Percentiles rank a stretch among this genome's conserved stretches.
Evolutionary conservation across 2,329 filamentous ascomycete species (phyloP).

Genomic region (Grosmannia clavigera): DNA sequence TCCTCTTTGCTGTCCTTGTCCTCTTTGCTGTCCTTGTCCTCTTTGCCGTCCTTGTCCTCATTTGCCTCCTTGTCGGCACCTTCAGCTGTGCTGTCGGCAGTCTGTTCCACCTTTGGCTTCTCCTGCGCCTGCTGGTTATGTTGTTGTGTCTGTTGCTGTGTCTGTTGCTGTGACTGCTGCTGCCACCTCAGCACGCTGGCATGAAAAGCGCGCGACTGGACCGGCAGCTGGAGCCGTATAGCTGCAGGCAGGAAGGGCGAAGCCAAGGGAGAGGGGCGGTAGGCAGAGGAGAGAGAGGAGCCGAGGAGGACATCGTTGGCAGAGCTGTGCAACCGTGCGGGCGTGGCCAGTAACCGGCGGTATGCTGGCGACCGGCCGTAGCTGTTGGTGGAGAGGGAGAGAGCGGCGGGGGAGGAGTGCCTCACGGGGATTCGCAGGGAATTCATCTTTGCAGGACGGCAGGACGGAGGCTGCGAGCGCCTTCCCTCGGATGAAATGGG

Average conservation of each 20-base stretch:
- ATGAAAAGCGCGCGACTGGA: slow-evolving; percentile 26
- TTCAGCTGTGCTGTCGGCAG: slow-evolving; percentile 28
- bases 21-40: slow-evolving; percentile 31
- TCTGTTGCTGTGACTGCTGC: slow-evolving; percentile 15
- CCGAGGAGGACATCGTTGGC: slow-evolving; percentile 12
- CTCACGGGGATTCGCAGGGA: slow-evolving; percentile 28
- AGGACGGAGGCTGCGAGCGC: neutral
- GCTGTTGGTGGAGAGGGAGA: slow-evolving; percentile 23
- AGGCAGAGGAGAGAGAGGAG: neutral
- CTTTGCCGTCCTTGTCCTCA: slow-evolving; percentile 27
- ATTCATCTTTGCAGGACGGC: slow-evolving; percentile 28
- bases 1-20: slow-evolving; percentile 29
- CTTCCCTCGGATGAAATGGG: neutral
- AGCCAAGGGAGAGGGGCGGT: slow-evolving; percentile 23
- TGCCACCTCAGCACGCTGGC: slow-evolving; percentile 7
- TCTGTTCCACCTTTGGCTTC: slow-evolving; percentile 17
- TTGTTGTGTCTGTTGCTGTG: slow-evolving; percentile 12
- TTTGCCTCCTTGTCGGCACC: slow-evolving; percentile 21
- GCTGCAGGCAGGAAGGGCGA: slow-evolving; percentile 32
- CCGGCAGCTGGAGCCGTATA: slow-evolving; percentile 19
- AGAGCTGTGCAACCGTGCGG: slow-evolving; percentile 4
- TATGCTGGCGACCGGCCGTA: slow-evolving; percentile 33
- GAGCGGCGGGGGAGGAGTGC: slow-evolving; percentile 26
- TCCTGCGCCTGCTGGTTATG: slow-evolving; percentile 17
- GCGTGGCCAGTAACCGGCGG: slow-evolving; percentile 29